Evolutionary conservation across 306 rosid species (phyloP).

Genomic region (Cicer yamashitae): DNA sequence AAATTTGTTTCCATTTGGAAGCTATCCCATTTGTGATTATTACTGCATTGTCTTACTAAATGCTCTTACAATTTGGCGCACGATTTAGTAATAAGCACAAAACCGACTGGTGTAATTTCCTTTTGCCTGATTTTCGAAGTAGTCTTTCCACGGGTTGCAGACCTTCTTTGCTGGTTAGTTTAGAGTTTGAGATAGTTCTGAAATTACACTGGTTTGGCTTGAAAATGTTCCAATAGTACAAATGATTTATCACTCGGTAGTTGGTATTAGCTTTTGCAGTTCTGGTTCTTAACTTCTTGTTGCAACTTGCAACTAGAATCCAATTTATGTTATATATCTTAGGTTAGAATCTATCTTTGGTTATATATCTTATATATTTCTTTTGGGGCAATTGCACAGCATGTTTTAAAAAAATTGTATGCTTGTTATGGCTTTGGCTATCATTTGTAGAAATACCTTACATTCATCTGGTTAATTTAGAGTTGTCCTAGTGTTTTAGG

Average conservation of each 20-base stretch:
- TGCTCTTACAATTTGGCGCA: too few relatives aligned
- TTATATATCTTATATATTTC: neutral
- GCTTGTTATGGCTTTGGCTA: slow-evolving; percentile 2
- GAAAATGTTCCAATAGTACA: slow-evolving; percentile 1
- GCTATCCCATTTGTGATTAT: slow-evolving; percentile 20
- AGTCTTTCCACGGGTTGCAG: slow-evolving; percentile 12
- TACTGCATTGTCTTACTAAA: neutral
- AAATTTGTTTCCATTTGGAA: slow-evolving; percentile 36
- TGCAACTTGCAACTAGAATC: neutral
- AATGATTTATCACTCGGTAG: neutral
- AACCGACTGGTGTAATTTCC: neutral
- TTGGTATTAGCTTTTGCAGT: neutral
- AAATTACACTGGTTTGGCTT: neutral
- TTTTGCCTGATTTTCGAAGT: slow-evolving; percentile 4
- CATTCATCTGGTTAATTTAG: slow-evolving; percentile 16
- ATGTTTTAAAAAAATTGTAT: neutral
- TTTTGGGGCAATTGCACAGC: neutral
- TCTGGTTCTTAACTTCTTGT: slow-evolving; percentile 1
- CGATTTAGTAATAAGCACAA: too few relatives aligned
- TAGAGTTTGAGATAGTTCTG: neutral
- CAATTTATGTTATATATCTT: neutral
- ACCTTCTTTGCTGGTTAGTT: slow-evolving; percentile 15
- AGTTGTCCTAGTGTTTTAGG: neutral
- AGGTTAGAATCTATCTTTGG: slow-evolving; percentile 14
- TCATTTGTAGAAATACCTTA: slow-evolving; percentile 31